phyloP scores from a whole-genome alignment of 768 basidiomycete genomes.

The Lactarius evosmus region DNA sequence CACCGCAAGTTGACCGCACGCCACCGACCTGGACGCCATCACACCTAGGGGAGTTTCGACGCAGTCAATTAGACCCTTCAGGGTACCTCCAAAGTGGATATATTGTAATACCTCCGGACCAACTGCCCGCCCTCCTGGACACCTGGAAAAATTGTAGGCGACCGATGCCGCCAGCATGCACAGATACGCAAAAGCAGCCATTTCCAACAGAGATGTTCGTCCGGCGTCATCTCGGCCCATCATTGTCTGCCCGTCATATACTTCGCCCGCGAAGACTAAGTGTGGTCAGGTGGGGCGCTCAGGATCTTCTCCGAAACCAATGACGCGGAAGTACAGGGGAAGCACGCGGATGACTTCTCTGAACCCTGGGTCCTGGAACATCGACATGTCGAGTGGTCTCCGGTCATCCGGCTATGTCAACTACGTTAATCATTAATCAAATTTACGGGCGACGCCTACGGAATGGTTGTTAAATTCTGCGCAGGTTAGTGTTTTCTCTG shows the following conservation, averaged over 20 bases:
- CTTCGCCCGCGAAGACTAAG: conserved; percentile 52
- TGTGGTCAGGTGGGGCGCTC: conserved; percentile 49
- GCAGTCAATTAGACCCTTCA: conserved; percentile 21
- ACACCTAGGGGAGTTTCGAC: conserved; percentile 39
- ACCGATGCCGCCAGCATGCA: neutral
- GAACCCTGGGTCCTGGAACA: conserved; percentile 52
- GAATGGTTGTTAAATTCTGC: conserved; percentile 49
- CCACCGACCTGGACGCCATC: conserved; percentile 61
- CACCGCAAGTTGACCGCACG: conserved; percentile 55
- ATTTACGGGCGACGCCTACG: conserved; percentile 20
- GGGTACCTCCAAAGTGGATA: conserved; percentile 36
- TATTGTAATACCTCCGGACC: conserved; percentile 31
- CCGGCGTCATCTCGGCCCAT: conserved; percentile 52
- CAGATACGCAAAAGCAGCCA: conserved; percentile 45
- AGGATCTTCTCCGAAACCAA: conserved; percentile 43
- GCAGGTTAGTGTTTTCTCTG: conserved; percentile 3
- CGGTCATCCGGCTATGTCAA: conserved; percentile 32
- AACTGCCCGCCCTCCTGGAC: conserved; percentile 29
- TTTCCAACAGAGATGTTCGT: conserved; percentile 59
- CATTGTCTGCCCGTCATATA: conserved; percentile 47
- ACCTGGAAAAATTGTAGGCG: conserved; percentile 12
- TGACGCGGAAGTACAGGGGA: conserved; percentile 45
- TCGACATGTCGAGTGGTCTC: conserved; percentile 40
- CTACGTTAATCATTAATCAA: neutral
- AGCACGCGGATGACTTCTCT: conserved; percentile 52